phyloP scores from a whole-genome alignment of 306 rosid species.

The Glycine latifolia region DNA sequence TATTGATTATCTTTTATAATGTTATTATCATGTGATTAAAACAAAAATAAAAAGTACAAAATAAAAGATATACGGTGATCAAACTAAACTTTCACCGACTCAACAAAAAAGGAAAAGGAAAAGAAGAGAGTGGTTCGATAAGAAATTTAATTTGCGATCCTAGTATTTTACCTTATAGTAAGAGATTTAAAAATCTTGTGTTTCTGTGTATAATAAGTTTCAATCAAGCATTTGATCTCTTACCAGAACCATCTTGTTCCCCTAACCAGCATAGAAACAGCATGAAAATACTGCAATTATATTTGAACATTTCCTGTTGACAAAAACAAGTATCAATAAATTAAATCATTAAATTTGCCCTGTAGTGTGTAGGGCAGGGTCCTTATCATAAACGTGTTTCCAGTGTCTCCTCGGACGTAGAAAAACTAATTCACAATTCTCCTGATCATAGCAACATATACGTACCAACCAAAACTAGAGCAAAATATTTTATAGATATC shows the following conservation, averaged over 20 bases:
- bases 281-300: background rate
- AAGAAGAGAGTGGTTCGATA: background rate
- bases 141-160: background rate
- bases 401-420: background rate
- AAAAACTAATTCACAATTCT: background rate
- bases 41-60: no score
- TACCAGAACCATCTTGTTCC: background rate
- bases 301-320: conserved; percentile 1
- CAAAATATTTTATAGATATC: background rate
- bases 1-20: no score
- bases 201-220: background rate
- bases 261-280: background rate
- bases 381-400: background rate
- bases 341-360: background rate
- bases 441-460: background rate
- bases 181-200: background rate
- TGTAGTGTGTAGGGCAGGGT: background rate
- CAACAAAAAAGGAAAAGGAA: background rate
- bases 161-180: background rate
- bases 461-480: background rate
- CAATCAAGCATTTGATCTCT: background rate
- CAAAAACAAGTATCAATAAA: background rate
- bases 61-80: no score
- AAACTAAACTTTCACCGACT: background rate
- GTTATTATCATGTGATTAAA: no score